Conservation (phyloP, 768 basidiomycete species). For the Chlorophyllum brunneum region DNA sequence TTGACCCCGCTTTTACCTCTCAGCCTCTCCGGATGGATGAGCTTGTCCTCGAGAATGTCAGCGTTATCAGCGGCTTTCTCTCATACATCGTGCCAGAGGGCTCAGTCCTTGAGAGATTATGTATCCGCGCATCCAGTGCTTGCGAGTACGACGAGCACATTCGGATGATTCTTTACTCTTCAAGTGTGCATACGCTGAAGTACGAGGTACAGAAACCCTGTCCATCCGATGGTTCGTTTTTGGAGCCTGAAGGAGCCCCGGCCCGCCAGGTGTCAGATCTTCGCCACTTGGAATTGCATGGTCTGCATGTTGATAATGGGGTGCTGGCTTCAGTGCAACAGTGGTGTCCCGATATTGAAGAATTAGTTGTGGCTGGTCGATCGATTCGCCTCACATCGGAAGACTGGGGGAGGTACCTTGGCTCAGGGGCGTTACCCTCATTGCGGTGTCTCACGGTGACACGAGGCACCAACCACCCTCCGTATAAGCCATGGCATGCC, state of each 20-base stretch:
- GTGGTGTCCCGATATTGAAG: constrained; percentile 34
- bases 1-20: constrained; percentile 30
- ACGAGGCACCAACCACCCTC: constrained; percentile 35
- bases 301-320: constrained; percentile 35
- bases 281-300: constrained; percentile 37
- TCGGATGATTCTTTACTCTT: constrained; percentile 34
- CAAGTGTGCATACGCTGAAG: constrained; percentile 36
- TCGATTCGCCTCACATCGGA: constrained; percentile 28
- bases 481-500: constrained; percentile 34
- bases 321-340: constrained; percentile 29
- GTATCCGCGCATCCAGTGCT: constrained; percentile 30
- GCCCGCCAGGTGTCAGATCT: constrained; percentile 24
- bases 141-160: constrained; percentile 38
- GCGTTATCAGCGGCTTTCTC: constrained; percentile 38
- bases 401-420: constrained; percentile 41
- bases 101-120: constrained; percentile 32
- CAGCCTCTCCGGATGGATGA: constrained; percentile 32
- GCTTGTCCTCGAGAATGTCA: constrained; percentile 41
- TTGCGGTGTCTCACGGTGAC: constrained; percentile 34
- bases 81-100: constrained; percentile 32
- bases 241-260: constrained; percentile 22
- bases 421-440: constrained; percentile 28
- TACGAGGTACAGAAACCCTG: constrained; percentile 35
- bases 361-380: constrained; percentile 38
- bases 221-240: constrained; percentile 23